Conservation (phyloP, 169 alveolate species). For the Cystoisospora suis region DNA sequence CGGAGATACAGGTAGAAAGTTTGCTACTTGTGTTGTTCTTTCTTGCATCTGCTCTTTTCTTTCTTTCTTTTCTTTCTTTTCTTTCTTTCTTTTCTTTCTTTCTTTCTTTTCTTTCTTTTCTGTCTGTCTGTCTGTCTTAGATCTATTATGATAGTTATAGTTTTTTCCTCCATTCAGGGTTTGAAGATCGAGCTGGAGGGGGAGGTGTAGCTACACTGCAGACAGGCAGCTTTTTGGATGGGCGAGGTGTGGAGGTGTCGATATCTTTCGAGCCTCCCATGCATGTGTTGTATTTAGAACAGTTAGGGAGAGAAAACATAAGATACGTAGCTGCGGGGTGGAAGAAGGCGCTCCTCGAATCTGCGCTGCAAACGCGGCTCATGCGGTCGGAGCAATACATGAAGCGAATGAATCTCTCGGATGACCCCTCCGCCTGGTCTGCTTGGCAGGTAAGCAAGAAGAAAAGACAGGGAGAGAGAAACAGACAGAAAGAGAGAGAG, state of each 20-base stretch:
- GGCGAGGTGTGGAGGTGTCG: slow-evolving; percentile 13
- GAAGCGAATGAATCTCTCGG: slow-evolving; percentile 69
- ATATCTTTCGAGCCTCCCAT: neutral
- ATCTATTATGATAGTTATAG: slow-evolving; percentile 3
- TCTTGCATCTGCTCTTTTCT: neutral
- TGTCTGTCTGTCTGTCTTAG: slow-evolving; percentile 7
- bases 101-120: too few species aligned
- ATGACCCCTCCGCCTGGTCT: slow-evolving; percentile 61
- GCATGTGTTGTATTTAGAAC: neutral
- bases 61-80: too few species aligned
- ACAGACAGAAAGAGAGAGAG: neutral
- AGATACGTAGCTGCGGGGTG: neutral
- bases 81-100: too few species aligned
- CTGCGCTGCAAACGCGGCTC: slow-evolving; percentile 22
- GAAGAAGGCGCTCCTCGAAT: slow-evolving; percentile 34
- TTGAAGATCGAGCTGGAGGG: slow-evolving; percentile 50
- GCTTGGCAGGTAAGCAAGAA: neutral
- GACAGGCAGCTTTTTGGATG: slow-evolving; percentile 18
- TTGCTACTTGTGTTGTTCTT: neutral
- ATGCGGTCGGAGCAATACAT: slow-evolving; percentile 26
- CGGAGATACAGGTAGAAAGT: neutral
- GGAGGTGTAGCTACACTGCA: slow-evolving; percentile 37
- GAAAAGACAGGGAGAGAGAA: neutral
- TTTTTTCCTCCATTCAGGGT: neutral
- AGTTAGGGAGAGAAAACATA: neutral